Evolutionary conservation across 345 rosid genomes (phyloP), one percentile per base, ranked within the genome.

Genomic region (Acer campestre): DNA sequence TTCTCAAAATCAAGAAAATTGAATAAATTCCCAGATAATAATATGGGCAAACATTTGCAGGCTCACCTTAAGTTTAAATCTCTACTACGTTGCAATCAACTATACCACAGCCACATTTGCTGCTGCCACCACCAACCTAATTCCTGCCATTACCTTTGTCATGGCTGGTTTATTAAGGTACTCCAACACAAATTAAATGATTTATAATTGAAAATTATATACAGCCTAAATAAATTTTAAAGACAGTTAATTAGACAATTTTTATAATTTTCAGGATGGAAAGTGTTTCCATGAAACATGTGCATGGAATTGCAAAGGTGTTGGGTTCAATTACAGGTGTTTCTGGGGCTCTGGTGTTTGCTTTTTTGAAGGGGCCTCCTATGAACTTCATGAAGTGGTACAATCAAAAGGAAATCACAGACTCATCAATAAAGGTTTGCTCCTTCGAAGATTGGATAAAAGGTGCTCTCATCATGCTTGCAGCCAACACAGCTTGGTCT

Each of bases 31-130:
- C 70, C 48, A 46, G 62, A 67, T 35, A 46, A 10, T 29, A 27
- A 9, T 72, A 17, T n/a, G 12, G 35, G 20, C 6, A 72, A 23
- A 68, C 6, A 56, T 40, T 70, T 82, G 29, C 89, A 95, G 98
- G 82, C 90, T 93, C 18, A 88, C 97, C 2, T 1, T 90, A 64
- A 88, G 93, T 82, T 83, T 89, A 29, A 93, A 95, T 80, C 90
- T 93, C 61, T 95, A 78, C 82, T 86, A 77, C 62, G 81, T 88
- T 17, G 98, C 97, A 59, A 88, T 95, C 76, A 84, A 86, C 67
- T 80, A 88, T 70, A 93, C 93, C 0, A 84, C 97, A 11, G 97
- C 98, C 62, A 93, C 98, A 42, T 89, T 93, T 77, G 98, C 98
- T 9, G 91, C 98, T 68, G 98, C 97, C 59, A 80, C 90, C 59